Evolutionary conservation across 1,139 yeast genomes (phyloP).

Genomic region (Oligophagozyma castellii): DNA sequence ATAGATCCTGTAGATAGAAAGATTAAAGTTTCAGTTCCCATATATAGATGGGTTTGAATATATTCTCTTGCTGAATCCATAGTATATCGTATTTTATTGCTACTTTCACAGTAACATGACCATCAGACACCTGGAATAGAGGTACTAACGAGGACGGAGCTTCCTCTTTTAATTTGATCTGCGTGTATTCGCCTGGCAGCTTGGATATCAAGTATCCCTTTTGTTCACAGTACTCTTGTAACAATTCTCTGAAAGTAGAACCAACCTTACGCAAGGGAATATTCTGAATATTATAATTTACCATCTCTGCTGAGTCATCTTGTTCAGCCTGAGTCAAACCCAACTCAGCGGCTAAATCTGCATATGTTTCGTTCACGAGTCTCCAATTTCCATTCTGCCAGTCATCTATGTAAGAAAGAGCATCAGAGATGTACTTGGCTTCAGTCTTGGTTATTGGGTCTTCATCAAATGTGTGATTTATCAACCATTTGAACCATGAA

Average conservation of each 20-base stretch:
- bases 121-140: slow-evolving; percentile 11
- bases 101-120: slow-evolving; percentile 4
- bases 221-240: slow-evolving; percentile 30
- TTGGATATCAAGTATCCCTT: slow-evolving; percentile 20
- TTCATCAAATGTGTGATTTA: slow-evolving; percentile 9
- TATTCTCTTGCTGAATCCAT: slow-evolving; percentile 24
- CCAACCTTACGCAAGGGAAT: slow-evolving; percentile 23
- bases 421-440: slow-evolving; percentile 5
- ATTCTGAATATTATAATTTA: slow-evolving; percentile 8
- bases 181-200: slow-evolving; percentile 7
- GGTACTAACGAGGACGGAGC: too few species aligned
- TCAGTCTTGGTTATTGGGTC: slow-evolving; percentile 6
- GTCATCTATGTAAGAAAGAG: slow-evolving; percentile 2
- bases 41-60: slow-evolving; percentile 26
- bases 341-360: too few species aligned
- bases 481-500: slow-evolving; percentile 15
- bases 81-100: slow-evolving; percentile 34
- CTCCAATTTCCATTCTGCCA: neutral
- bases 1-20: too few species aligned
- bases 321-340: too few species aligned
- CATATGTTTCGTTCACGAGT: slow-evolving; percentile 4
- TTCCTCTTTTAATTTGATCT: too few species aligned
- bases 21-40: slow-evolving; percentile 5
- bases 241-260: slow-evolving; percentile 35
- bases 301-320: neutral